A percentile compares a stretch with the other conserved stretches of the same genome.
phyloP scores from a whole-genome alignment of 2,329 filamentous ascomycete genomes.

The Plectosphaerella cucumerina region DNA sequence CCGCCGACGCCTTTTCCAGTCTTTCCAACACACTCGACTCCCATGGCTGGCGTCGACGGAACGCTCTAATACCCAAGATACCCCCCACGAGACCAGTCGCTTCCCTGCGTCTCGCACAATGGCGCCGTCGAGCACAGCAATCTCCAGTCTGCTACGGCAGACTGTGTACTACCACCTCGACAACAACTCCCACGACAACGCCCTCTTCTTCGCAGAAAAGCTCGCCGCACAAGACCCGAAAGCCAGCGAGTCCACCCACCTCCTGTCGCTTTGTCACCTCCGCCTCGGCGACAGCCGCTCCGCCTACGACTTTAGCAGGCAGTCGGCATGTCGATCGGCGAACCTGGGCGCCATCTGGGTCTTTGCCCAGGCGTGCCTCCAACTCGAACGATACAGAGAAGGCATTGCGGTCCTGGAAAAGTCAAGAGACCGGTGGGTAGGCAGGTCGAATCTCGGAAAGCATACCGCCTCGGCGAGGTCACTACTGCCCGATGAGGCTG shows the following conservation, averaged over 20 bases:
- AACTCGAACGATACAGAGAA: conserved; percentile 72
- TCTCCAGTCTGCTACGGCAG: conserved; percentile 52
- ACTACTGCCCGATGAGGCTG: conserved; percentile 75
- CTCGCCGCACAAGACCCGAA: conserved; percentile 79
- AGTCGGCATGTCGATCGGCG: conserved; percentile 62
- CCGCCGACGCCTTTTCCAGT: background rate
- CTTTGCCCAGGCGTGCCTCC: conserved; percentile 84
- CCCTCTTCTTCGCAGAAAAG: conserved; percentile 88
- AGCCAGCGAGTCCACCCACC: conserved; percentile 74
- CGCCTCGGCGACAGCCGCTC: conserved; percentile 79
- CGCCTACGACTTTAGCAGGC: conserved; percentile 78
- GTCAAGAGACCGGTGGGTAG: conserved; percentile 69
- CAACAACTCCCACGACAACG: conserved; percentile 84
- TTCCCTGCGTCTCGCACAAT: conserved; percentile 27
- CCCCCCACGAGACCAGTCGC: background rate
- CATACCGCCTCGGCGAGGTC: conserved; percentile 74
- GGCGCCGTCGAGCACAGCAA: conserved; percentile 47
- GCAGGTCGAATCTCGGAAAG: conserved; percentile 74
- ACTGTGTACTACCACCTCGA: conserved; percentile 71
- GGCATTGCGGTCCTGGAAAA: conserved; percentile 83
- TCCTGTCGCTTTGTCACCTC: conserved; percentile 80
- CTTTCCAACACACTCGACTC: conserved; percentile 2
- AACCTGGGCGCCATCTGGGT: conserved; percentile 88
- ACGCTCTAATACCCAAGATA: conserved; percentile 1
- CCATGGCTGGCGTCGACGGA: conserved; percentile 23